Evolutionary conservation across 1,284 basidiomycete species (phyloP).

Genomic region (Malassezia nana): DNA sequence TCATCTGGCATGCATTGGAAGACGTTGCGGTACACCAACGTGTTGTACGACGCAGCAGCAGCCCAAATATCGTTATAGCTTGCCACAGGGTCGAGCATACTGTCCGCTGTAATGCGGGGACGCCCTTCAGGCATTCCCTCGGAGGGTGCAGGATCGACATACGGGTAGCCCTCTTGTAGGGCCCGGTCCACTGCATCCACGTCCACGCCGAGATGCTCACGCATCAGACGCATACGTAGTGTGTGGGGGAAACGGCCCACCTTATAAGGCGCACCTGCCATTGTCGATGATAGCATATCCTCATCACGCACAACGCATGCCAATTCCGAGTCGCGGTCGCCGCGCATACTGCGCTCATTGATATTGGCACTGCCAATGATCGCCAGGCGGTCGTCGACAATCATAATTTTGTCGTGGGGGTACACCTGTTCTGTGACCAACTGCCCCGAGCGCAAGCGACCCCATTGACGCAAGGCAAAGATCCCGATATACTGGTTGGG

Average conservation of each 20-base stretch:
- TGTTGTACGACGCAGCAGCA: constrained; percentile 40
- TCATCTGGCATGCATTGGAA: constrained; percentile 46
- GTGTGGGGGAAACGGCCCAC: constrained; percentile 95
- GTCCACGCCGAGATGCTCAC: constrained; percentile 88
- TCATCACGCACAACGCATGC: constrained; percentile 87
- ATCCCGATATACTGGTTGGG: constrained; percentile 87
- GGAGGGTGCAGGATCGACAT: background rate
- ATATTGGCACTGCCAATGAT: constrained; percentile 99
- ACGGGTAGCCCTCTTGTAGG: background rate
- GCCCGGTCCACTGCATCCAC: constrained; percentile 66
- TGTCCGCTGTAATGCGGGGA: background rate
- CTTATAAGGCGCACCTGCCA: constrained; percentile 89
- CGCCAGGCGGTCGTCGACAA: constrained; percentile 91
- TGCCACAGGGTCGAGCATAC: constrained; percentile 14
- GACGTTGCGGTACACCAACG: constrained; percentile 41
- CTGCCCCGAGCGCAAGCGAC: constrained; percentile 70
- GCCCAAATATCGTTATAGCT: constrained; percentile 39
- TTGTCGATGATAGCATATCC: constrained; percentile 79
- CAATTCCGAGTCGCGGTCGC: constrained; percentile 91
- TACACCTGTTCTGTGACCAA: constrained; percentile 72
- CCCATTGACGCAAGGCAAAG: constrained; percentile 88
- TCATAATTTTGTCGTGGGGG: constrained; percentile 57
- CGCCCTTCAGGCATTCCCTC: background rate
- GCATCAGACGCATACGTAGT: constrained; percentile 83
- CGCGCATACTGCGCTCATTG: constrained; percentile 89